A percentile compares a stretch with the other conserved stretches of the same genome.
Evolutionary conservation across 352 stramenopile species (phyloP).

Genomic region (Phytophthora ramorum): DNA sequence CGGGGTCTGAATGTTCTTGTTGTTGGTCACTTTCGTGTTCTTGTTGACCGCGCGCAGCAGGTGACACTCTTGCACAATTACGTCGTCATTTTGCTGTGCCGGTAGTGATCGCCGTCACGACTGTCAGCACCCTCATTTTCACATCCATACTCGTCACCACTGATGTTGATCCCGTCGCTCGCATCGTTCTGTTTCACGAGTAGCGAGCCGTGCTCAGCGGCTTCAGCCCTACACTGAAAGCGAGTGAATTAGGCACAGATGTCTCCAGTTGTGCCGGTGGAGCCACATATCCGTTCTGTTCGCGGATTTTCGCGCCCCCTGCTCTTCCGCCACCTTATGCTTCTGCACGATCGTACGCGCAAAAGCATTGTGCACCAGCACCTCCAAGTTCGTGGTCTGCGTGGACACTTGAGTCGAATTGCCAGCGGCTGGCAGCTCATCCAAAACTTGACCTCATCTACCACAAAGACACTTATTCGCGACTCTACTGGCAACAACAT

Average conservation of each 20-base stretch:
- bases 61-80: slow-evolving; percentile 69
- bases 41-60: slow-evolving; percentile 62
- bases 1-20: slow-evolving; percentile 68
- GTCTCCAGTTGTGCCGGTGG: slow-evolving; percentile 60
- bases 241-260: slow-evolving; percentile 64
- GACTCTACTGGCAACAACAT: too few species aligned
- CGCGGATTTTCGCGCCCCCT: slow-evolving; percentile 42
- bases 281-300: slow-evolving; percentile 57
- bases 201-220: slow-evolving; percentile 60
- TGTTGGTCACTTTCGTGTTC: slow-evolving; percentile 75
- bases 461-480: too few species aligned
- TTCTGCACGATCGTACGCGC: slow-evolving; percentile 63
- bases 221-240: slow-evolving; percentile 71
- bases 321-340: slow-evolving; percentile 50
- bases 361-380: slow-evolving; percentile 77
- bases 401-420: too few species aligned
- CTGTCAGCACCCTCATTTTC: not conserved
- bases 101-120: slow-evolving; percentile 5
- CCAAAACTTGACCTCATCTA: too few species aligned
- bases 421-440: too few species aligned
- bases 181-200: slow-evolving; percentile 51
- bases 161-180: not conserved
- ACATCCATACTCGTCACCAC: not conserved
- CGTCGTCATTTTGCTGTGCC: too few species aligned
- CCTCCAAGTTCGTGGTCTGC: slow-evolving; percentile 69